phyloP scores from a whole-genome alignment of 495 filamentous ascomycete species.

The Wilcoxina mikolae region DNA sequence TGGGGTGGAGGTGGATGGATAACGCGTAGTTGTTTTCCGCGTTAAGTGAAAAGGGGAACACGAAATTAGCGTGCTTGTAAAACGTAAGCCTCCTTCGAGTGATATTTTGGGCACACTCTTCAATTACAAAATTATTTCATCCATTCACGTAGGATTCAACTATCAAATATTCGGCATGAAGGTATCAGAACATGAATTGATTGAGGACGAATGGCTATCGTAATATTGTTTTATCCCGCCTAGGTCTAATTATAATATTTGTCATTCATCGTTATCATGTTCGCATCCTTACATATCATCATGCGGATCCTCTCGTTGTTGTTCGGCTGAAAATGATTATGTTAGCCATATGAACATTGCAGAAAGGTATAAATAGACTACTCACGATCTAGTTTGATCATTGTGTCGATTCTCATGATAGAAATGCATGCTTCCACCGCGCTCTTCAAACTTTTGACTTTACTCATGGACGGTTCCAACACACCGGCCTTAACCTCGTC shows the following conservation, averaged over 20 bases:
- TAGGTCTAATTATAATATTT: background rate
- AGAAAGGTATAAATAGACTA: slow-evolving; percentile 33
- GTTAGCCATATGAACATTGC: background rate
- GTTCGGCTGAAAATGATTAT: slow-evolving; percentile 14
- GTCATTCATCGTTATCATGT: background rate
- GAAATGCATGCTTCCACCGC: slow-evolving; percentile 97
- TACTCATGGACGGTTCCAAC: slow-evolving; percentile 94
- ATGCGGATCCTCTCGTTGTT: slow-evolving; percentile 21
- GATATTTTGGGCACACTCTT: background rate
- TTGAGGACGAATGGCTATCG: background rate
- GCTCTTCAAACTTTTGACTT: slow-evolving; percentile 94
- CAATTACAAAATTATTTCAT: background rate
- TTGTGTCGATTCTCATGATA: slow-evolving; percentile 98
- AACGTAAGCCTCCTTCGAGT: background rate
- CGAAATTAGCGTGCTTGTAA: background rate
- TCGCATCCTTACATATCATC: slow-evolving; percentile 7
- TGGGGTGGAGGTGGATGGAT: background rate
- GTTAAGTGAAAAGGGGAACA: background rate
- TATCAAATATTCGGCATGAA: background rate
- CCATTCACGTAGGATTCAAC: background rate
- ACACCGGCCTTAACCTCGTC: slow-evolving; percentile 91
- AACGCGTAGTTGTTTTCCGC: background rate
- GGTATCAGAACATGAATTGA: background rate
- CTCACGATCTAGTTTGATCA: slow-evolving; percentile 97
- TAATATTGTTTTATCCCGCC: background rate